Evolutionary conservation across 1,284 basidiomycete species (phyloP), one percentile per base, ranked within the genome.

Genomic region (Boletus semigastroideus): DNA sequence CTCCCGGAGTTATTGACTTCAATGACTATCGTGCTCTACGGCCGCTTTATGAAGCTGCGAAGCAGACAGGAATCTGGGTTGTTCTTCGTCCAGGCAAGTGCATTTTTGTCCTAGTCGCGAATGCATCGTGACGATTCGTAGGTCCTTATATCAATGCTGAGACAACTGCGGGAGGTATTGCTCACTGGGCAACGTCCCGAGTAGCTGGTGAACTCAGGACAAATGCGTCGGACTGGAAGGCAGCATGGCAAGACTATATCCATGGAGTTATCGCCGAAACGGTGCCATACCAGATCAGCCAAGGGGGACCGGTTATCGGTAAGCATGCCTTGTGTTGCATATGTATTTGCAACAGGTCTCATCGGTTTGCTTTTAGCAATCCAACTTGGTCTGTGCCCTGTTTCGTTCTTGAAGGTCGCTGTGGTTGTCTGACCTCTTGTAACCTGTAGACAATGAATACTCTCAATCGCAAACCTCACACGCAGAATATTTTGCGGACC

Each of bases 221-320:
- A 69, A 52, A 79, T 86, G 38, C 71, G 78, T 45, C 81, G 0
- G 86, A 86, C 56, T 92, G 80, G 75, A 74, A 72, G 31, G 77
- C 72, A 7, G 79, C 87, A 0, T 93, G 89, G 87, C 74, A 79
- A 57, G 79, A 78, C 11, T 93, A 92, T 61, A 78, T 92, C 13
- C 70, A 80, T 77, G 83, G 76, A 0, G 79, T 92, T 53, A 83
- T 86, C 52, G 62, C 78, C 0, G 77, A 78, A 45, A 82, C 86
- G 0, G 74, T 70, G 1, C 78, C 80, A 0, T 82, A 88, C 57
- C 90, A 92, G 64, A 79, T 92, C 28, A 78, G 75, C 16, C 67
- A 76, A 51, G 87, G 86, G 25, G 88, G 88, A 4, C 86, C 89
- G 5, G 79, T 91, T 16, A 88, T 93, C 52, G 84, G 86, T 83